Conservation (phyloP, 352 stramenopile species). For the Globisporangium spinosum region DNA sequence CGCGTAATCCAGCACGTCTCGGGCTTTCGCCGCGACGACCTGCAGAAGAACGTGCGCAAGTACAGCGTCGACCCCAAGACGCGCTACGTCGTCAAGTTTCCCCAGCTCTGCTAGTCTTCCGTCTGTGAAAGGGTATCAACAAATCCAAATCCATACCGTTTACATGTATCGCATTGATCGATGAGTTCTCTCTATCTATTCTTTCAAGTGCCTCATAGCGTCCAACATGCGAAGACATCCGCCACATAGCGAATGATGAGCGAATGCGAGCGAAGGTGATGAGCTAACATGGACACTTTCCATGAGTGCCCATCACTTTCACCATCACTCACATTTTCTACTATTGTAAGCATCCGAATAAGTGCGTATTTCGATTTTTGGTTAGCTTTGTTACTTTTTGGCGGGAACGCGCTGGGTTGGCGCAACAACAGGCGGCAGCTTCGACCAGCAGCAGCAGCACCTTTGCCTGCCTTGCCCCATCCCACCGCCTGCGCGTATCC, state of each 20-base stretch:
- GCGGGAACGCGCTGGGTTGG: not conserved
- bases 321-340: not conserved
- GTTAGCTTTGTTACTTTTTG: not conserved
- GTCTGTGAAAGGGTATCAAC: not conserved
- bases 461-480: not conserved
- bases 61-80: constrained; percentile 74
- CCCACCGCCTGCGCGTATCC: not conserved
- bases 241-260: too few relatives aligned
- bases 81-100: constrained; percentile 78
- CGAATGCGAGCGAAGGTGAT: too few relatives aligned
- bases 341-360: not conserved
- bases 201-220: not conserved
- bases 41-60: constrained; percentile 83
- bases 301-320: not conserved
- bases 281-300: not conserved
- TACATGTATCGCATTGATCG: not conserved
- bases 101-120: constrained; percentile 36
- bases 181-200: not conserved
- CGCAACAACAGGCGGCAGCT: not conserved
- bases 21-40: constrained; percentile 62
- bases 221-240: not conserved
- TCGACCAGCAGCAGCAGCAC: not conserved
- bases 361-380: not conserved
- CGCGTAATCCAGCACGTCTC: constrained; percentile 74
- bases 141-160: not conserved